phyloP scores from a whole-genome alignment of 164 flowering plant species.

The Houttuynia cordata region DNA sequence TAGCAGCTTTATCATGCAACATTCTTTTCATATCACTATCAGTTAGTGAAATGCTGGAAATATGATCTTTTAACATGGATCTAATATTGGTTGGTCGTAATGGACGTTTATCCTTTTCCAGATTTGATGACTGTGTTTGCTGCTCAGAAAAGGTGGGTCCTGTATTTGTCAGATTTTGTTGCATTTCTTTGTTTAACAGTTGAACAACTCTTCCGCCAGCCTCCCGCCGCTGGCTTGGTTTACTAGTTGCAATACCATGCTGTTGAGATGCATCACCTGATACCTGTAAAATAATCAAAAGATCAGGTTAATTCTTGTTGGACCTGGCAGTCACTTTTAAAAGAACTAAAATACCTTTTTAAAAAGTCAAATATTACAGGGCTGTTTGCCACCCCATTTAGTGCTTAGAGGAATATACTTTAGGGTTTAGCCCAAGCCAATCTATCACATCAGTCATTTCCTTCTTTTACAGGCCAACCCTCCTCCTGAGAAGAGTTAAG shows the following conservation, averaged over 20 bases:
- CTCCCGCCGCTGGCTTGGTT: conserved; percentile 53
- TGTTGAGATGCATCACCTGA: conserved; percentile 24
- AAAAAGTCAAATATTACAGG: too few species aligned
- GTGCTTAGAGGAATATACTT: too few species aligned
- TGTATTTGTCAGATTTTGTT: conserved; percentile 3
- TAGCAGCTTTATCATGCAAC: conserved; percentile 17
- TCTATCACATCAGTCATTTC: too few species aligned
- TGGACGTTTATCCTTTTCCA: conserved; percentile 59
- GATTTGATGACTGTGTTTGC: conserved; percentile 21
- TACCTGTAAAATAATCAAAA: conserved; percentile 15
- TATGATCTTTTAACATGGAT: too few species aligned
- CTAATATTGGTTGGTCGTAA: conserved; percentile 39
- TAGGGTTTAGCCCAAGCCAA: too few species aligned
- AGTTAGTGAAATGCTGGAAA: conserved; percentile 5
- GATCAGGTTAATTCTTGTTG: neutral
- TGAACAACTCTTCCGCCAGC: conserved; percentile 52
- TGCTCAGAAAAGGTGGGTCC: conserved; percentile 31
- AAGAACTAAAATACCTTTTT: too few species aligned
- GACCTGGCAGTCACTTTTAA: too few species aligned
- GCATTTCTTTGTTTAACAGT: conserved; percentile 54
- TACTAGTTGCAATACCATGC: conserved; percentile 20
- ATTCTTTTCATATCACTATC: conserved; percentile 31
- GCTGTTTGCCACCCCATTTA: too few species aligned
- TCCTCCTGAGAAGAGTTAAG: too few species aligned
- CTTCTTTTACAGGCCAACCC: too few species aligned